These are phyloP conservation scores for Exophiala xenobiotica DNA, from an alignment of 2,329 filamentous ascomycete species.

Conservation along the genomic window DNA sequence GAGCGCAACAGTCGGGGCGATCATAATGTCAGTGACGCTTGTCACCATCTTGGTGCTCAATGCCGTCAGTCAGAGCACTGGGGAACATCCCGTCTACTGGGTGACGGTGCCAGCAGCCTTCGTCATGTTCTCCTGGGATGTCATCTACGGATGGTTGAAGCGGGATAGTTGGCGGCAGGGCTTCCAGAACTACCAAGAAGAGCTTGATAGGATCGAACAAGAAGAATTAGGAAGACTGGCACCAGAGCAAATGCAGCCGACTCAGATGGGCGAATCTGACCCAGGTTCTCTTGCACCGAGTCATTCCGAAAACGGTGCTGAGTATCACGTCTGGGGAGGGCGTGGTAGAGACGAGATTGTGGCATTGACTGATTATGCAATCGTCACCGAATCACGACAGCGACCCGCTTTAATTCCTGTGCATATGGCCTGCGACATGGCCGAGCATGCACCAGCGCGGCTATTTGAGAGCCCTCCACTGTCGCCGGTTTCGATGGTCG, in stretches of 20 bases:
- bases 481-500: neutral
- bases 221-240: slow-evolving; percentile 30
- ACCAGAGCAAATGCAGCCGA: slow-evolving; percentile 5
- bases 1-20: slow-evolving; percentile 62
- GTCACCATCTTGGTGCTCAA: slow-evolving; percentile 66
- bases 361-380: neutral
- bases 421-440: too few species aligned
- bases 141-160: slow-evolving; percentile 62
- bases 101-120: slow-evolving; percentile 68
- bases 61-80: slow-evolving; percentile 53
- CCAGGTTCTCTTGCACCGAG: neutral
- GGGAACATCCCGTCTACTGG: slow-evolving; percentile 62
- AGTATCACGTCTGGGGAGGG: neutral
- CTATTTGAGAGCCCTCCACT: neutral
- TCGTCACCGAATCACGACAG: neutral
- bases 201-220: slow-evolving; percentile 38
- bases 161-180: slow-evolving; percentile 56
- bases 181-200: slow-evolving; percentile 45
- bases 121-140: slow-evolving; percentile 68
- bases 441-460: neutral
- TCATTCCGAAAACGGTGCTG: neutral
- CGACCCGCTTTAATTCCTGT: too few species aligned
- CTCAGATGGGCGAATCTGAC: neutral
- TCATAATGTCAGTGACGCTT: slow-evolving; percentile 67
- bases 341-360: neutral